Evolutionary conservation across 345 rosid genomes (phyloP).

Genomic region (Ailanthus altissimus): DNA sequence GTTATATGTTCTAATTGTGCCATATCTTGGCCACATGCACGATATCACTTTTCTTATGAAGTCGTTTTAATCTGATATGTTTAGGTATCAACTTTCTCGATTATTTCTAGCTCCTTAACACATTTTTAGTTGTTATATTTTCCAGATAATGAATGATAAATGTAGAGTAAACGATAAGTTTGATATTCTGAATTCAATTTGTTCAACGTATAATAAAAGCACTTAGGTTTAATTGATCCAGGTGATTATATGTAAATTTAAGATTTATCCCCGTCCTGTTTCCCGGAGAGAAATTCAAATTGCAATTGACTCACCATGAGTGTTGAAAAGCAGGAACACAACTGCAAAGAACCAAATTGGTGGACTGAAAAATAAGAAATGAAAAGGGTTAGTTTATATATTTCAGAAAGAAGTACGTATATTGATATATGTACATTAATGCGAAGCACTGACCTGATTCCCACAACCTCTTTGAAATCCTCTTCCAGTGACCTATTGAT

Average conservation of each 20-base stretch:
- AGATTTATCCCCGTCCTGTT: too few relatives aligned
- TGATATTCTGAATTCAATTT: too few relatives aligned
- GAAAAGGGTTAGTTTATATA: not conserved
- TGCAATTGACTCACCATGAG: slow-evolving; percentile 54
- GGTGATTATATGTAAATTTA: too few relatives aligned
- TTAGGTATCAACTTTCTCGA: too few relatives aligned
- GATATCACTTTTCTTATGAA: not conserved
- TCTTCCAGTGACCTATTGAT: slow-evolving; percentile 87
- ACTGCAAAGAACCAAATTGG: slow-evolving; percentile 82
- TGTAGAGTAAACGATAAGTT: too few relatives aligned
- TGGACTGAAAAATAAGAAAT: slow-evolving; percentile 48
- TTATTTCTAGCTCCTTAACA: too few relatives aligned
- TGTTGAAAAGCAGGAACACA: slow-evolving; percentile 63
- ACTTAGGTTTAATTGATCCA: too few relatives aligned
- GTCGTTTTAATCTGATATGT: not conserved
- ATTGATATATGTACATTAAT: not conserved
- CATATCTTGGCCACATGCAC: not conserved
- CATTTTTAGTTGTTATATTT: too few relatives aligned
- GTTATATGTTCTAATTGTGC: not conserved
- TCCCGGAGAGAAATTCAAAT: not conserved
- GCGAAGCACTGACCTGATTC: slow-evolving; percentile 55
- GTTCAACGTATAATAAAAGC: too few relatives aligned
- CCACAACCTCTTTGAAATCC: slow-evolving; percentile 86
- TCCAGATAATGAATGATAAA: too few relatives aligned
- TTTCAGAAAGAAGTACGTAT: not conserved